A percentile compares a stretch with the other conserved stretches of the same genome.
Conservation (phyloP, 2,329 filamentous ascomycete genomes). For the Rugonectria rugulosa region DNA sequence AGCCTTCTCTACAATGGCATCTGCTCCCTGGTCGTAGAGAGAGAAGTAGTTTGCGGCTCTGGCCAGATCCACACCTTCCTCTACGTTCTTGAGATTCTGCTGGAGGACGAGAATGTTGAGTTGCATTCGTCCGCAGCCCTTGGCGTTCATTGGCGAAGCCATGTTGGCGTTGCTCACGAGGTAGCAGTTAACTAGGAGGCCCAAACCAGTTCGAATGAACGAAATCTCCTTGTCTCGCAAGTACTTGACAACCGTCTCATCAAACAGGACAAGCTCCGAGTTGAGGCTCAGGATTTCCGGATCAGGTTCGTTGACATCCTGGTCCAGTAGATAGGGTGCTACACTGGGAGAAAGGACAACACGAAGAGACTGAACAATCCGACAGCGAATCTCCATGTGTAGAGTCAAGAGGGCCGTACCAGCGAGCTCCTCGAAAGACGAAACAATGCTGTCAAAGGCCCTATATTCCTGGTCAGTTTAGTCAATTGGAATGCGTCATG, state of each 20-base stretch:
- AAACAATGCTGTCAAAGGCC: slow-evolving; percentile 86
- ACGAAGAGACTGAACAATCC: slow-evolving; percentile 80
- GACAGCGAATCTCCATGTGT: slow-evolving; percentile 87
- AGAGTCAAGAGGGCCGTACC: slow-evolving; percentile 82
- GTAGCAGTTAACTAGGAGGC: slow-evolving; percentile 78
- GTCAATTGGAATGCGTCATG: not conserved
- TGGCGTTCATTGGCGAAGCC: slow-evolving; percentile 82
- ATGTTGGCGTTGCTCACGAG: slow-evolving; percentile 75
- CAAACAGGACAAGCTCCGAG: slow-evolving; percentile 83
- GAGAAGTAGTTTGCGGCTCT: slow-evolving; percentile 73
- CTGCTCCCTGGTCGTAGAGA: slow-evolving; percentile 71
- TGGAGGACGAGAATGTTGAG: slow-evolving; percentile 95
- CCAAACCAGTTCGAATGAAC: slow-evolving; percentile 81
- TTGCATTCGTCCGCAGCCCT: slow-evolving; percentile 86
- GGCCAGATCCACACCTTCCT: slow-evolving; percentile 70
- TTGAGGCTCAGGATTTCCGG: slow-evolving; percentile 85
- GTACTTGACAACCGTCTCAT: slow-evolving; percentile 79
- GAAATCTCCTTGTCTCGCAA: slow-evolving; percentile 74
- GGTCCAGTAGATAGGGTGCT: slow-evolving; percentile 70
- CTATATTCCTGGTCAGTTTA: slow-evolving; percentile 50
- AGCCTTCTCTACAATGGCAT: slow-evolving; percentile 70
- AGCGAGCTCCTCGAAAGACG: slow-evolving; percentile 83
- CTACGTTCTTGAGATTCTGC: slow-evolving; percentile 95
- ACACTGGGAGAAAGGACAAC: slow-evolving; percentile 67
- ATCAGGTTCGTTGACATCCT: slow-evolving; percentile 79